A percentile compares a stretch with the other conserved stretches of the same genome.
Conservation (phyloP, 495 filamentous ascomycete species). For the Physcia stellaris region DNA sequence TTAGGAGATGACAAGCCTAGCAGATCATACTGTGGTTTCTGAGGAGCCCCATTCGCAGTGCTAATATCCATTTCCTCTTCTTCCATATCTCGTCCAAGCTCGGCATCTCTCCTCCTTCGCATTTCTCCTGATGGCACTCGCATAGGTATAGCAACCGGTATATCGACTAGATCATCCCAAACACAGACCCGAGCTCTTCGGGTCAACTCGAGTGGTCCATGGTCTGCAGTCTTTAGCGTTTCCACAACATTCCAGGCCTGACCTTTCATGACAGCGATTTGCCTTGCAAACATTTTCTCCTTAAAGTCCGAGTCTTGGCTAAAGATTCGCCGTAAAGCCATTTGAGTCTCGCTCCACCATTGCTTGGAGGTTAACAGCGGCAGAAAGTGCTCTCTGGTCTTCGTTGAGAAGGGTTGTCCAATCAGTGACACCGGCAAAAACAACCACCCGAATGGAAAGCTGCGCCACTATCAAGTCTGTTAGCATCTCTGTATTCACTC, state of each 20-base stretch:
- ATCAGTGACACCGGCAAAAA: slow-evolving; percentile 95
- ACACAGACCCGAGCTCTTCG: slow-evolving; percentile 82
- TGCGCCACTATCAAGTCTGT: slow-evolving; percentile 60
- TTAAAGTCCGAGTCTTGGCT: slow-evolving; percentile 90
- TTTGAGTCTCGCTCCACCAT: slow-evolving; percentile 95
- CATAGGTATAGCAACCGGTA: slow-evolving; percentile 86
- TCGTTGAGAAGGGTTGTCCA: slow-evolving; percentile 87
- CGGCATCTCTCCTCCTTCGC: slow-evolving; percentile 43
- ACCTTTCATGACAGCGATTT: slow-evolving; percentile 98
- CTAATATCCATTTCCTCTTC: slow-evolving; percentile 91
- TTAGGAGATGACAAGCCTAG: slow-evolving; percentile 50
- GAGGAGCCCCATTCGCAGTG: slow-evolving; percentile 48
- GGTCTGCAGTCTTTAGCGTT: slow-evolving; percentile 80
- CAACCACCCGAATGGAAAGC: slow-evolving; percentile 96
- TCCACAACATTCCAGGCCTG: slow-evolving; percentile 99
- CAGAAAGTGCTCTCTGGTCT: slow-evolving; percentile 84
- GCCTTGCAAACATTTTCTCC: slow-evolving; percentile 91
- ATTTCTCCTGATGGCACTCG: slow-evolving; percentile 63
- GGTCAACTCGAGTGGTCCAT: slow-evolving; percentile 87
- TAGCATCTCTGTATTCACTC: too few species aligned
- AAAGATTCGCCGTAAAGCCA: slow-evolving; percentile 70
- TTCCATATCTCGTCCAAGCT: slow-evolving; percentile 23
- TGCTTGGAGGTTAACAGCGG: slow-evolving; percentile 81
- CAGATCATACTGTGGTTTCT: slow-evolving; percentile 51
- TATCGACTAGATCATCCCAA: slow-evolving; percentile 95